Base-by-base conservation (phyloP, 1,284 basidiomycete genomes). In the Ustilago cynodontis region DNA sequence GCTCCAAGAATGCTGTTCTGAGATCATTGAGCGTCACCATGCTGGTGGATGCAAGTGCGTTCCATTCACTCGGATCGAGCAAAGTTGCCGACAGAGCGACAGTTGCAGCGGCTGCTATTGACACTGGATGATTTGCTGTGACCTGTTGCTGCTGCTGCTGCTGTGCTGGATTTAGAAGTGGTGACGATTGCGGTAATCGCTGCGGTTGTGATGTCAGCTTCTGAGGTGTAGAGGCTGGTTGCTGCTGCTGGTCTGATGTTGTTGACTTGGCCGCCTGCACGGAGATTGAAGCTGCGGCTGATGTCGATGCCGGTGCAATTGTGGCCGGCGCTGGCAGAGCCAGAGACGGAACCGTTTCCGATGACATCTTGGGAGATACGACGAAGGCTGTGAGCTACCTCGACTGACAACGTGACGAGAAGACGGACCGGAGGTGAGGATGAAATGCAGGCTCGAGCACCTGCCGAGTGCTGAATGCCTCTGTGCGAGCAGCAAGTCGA, bases 61-160 rank as follows among this genome's bases (percentile, higher is more conserved):
- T 77, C 74, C 74, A 77, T 33, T 77, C 74, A 35, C 70, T 77
- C 1, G 74, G 74, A 43, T 77, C 70, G 43, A 77, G 74, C 35
- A 71, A 35, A 2, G 65, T 72, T 5, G 74, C 74, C 8, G 74
- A 77, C 8, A 77, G 55, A 1, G 74, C 74, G 47, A 77, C 61
- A 6, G 74, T 72, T 0, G 74, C 70, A 2, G 74, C 74, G 16
- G 74, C 74, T 33, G 74, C 74, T 52, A 77, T 72, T 7, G 70
- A 77, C 13, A 70, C 74, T 41, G 74, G 74, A 45, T 77, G 74
- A 16, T 66, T 77, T 8, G 70, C 74, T 22, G 70, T 70, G 22
- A 59, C 62, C 55, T 72, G 67, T n/a, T 76, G 66, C 6, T 49
- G 71, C 39, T 69, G 71, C 28, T 60, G 65, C 16, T 14, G 43